Evolutionary conservation across 805 yeast species (phyloP).

Genomic region (Vanderwaltozyma verrucispora): DNA sequence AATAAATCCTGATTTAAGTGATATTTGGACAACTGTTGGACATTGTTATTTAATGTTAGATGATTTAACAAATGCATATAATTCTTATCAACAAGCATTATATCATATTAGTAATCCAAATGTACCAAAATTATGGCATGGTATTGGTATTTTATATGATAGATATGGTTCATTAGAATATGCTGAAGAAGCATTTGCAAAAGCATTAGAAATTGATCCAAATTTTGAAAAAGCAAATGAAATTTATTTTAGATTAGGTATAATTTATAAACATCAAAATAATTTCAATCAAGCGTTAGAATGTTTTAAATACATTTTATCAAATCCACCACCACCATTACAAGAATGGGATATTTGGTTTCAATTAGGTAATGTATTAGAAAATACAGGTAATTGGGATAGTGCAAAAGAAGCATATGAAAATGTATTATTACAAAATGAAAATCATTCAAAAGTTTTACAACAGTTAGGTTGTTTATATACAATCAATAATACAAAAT

Average conservation of each 20-base stretch:
- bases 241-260: constrained; percentile 90
- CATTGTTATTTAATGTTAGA: constrained; percentile 96
- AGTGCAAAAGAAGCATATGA: constrained; percentile 95
- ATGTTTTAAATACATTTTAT: constrained; percentile 84
- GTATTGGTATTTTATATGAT: constrained; percentile 92
- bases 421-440: constrained; percentile 78
- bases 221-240: constrained; percentile 93
- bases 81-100: constrained; percentile 92
- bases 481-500: constrained; percentile 46
- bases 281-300: constrained; percentile 80
- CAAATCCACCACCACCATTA: constrained; percentile 88
- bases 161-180: constrained; percentile 92
- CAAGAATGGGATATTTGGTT: constrained; percentile 98
- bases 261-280: constrained; percentile 90
- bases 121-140: constrained; percentile 97
- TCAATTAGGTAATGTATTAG: constrained; percentile 92
- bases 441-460: constrained; percentile 89
- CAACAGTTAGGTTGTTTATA: constrained; percentile 94
- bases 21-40: constrained; percentile 93
- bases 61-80: constrained; percentile 88
- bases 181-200: constrained; percentile 96
- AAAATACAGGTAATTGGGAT: constrained; percentile 81
- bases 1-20: constrained; percentile 80
- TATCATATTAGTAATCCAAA: constrained; percentile 85
- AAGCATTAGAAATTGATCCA: constrained; percentile 91